Conservation (phyloP, 2,329 filamentous ascomycete species). For the Trichoderma sp. region DNA sequence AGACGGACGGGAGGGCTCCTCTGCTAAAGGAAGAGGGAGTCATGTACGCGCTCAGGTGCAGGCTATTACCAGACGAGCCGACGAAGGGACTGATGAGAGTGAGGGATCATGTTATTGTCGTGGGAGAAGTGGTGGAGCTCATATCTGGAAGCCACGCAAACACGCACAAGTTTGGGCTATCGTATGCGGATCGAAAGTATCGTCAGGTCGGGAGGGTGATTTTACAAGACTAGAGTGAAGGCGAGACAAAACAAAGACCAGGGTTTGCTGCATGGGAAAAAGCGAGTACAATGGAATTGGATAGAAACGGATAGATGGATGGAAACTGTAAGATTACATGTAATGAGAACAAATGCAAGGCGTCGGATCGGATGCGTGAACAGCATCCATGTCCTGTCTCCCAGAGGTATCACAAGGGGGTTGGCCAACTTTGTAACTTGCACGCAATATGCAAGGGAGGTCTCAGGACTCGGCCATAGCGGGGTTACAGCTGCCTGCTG, state of each 20-base stretch:
- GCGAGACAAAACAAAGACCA: neutral
- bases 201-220: conserved; percentile 46
- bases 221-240: conserved; percentile 22
- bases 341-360: neutral
- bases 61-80: conserved; percentile 44
- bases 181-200: conserved; percentile 54
- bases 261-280: neutral
- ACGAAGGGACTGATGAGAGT: conserved; percentile 48
- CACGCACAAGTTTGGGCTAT: conserved; percentile 47
- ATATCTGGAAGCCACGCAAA: conserved; percentile 37
- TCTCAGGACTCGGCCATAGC: neutral
- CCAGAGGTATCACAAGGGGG: conserved; percentile 16
- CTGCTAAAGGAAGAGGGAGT: conserved; percentile 54
- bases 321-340: conserved; percentile 20
- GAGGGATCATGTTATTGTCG: conserved; percentile 54
- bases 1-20: conserved; percentile 37
- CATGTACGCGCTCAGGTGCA: conserved; percentile 50
- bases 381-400: neutral
- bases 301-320: conserved; percentile 21
- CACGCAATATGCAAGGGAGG: neutral
- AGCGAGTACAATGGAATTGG: neutral
- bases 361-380: conserved; percentile 7
- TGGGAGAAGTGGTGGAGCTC: conserved; percentile 54
- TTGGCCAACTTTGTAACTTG: neutral
- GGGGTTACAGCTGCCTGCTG: conserved; percentile 4